Percentiles rank a stretch among this genome's conserved stretches.
Evolutionary conservation across 495 filamentous ascomycete genomes (phyloP).

Genomic region (Cercophora newfieldiana): DNA sequence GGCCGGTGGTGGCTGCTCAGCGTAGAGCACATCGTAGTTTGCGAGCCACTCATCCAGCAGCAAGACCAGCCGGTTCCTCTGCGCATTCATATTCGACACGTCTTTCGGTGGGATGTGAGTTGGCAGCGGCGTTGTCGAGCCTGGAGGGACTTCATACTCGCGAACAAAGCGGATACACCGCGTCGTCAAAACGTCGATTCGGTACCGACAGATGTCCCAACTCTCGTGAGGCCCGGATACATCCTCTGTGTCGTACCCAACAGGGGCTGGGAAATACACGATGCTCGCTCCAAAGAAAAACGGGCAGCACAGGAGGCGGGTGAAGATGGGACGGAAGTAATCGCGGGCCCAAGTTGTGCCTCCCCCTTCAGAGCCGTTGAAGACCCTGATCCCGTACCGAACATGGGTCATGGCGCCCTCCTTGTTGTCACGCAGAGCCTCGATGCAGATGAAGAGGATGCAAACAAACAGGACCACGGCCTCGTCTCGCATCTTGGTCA

Average conservation of each 20-base stretch:
- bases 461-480: slow-evolving; percentile 52
- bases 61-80: slow-evolving; percentile 8
- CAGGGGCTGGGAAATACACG: slow-evolving; percentile 29
- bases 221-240: slow-evolving; percentile 10
- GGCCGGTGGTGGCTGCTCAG: slow-evolving; percentile 5
- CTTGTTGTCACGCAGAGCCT: slow-evolving; percentile 49
- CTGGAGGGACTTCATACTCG: slow-evolving; percentile 28
- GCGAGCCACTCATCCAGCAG: slow-evolving; percentile 27
- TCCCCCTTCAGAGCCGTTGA: slow-evolving; percentile 19
- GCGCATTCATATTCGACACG: not conserved
- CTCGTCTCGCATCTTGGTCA: slow-evolving; percentile 30
- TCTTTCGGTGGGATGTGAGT: too few relatives aligned
- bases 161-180: slow-evolving; percentile 31
- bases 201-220: slow-evolving; percentile 25
- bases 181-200: slow-evolving; percentile 32
- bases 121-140: slow-evolving; percentile 7
- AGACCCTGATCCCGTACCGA: slow-evolving; percentile 40
- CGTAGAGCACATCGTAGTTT: slow-evolving; percentile 25
- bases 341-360: slow-evolving; percentile 31
- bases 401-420: slow-evolving; percentile 42
- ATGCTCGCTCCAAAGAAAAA: slow-evolving; percentile 36
- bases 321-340: slow-evolving; percentile 36
- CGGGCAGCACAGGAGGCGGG: slow-evolving; percentile 35
- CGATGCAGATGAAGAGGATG: slow-evolving; percentile 57
- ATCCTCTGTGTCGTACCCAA: slow-evolving; percentile 7